Percentiles rank a stretch among this genome's conserved stretches.
phyloP scores from a whole-genome alignment of 2,329 filamentous ascomycete species.

The Verticillium nonalfalfae region DNA sequence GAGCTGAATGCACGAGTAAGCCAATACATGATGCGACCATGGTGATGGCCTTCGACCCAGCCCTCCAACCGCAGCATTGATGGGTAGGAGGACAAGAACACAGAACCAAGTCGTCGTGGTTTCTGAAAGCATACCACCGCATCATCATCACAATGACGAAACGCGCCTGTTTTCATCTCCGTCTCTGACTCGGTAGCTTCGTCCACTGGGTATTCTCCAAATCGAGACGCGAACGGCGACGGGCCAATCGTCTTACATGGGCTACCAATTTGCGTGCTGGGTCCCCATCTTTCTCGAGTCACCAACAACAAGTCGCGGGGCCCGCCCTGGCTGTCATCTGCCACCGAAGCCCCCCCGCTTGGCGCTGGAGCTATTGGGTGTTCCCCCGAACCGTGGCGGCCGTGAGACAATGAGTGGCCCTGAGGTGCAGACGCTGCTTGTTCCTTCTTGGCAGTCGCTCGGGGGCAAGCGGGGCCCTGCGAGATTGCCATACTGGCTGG shows the following conservation, averaged over 20 bases:
- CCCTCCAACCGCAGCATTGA: too few relatives aligned
- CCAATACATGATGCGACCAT: neutral
- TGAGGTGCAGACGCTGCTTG: neutral
- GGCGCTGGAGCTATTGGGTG: constrained; percentile 1
- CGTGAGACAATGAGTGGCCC: neutral
- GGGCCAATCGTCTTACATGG: constrained; percentile 2
- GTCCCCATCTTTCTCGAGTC: neutral
- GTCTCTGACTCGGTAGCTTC: neutral
- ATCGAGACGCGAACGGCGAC: neutral
- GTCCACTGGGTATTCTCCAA: neutral
- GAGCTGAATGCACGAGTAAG: neutral
- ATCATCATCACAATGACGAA: neutral
- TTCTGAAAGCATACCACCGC: too few relatives aligned
- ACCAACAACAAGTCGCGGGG: neutral
- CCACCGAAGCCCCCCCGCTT: neutral
- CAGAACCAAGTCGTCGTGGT: too few relatives aligned
- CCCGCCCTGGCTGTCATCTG: neutral
- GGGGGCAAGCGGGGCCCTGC: neutral
- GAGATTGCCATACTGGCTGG: neutral
- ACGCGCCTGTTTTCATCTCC: neutral
- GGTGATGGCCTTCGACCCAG: neutral
- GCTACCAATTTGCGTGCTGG: neutral
- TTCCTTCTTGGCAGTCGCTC: neutral
- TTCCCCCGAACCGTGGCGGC: neutral
- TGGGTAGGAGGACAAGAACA: too few relatives aligned